Evolutionary conservation across 225 moss, liverwort and hornwort genomes (phyloP), one percentile per base, ranked within the genome.

Genomic region (Takakia lepidozioides): DNA sequence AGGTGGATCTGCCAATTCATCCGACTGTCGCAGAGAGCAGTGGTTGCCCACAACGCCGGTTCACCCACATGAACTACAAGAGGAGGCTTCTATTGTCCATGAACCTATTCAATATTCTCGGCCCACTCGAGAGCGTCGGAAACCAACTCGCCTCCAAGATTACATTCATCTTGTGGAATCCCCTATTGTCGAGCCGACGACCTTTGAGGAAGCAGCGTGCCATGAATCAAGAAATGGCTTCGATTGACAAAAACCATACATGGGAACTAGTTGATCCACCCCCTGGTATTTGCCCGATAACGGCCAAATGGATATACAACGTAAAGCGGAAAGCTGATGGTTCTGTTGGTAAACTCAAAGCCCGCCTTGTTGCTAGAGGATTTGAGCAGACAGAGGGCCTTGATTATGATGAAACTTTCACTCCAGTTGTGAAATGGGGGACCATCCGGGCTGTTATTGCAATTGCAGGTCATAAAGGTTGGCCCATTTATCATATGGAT

Each of bases 261-360:
- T 60, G 60, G 52, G 20, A 4, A 1, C 11, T 60, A 5, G 23
- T 17, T 1, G 2, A 13, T 2, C 16, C 42, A 24, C 39, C n/a
- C 54, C 1, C 2, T 9, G 2, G 52, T 26, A 0, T 17, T 21
- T n/a, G 7, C 3, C n/a, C n/a, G n/a, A 51, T 60, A n/a, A 23
- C 19, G 20, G 5, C 22, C 35, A 24, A 60, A 27, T 25, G 54
- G 39, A 51, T 38, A 21, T 1, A 49, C 39, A 60, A 52, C 19
- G 7, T 25, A 2, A 60, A 52, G 36, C 16, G n/a, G 1, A 32
- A 25, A 4, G 0, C 1, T 0, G 17, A 35, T 2, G 32, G 34
- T 13, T 3, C 5, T 0, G 29, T 2, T 0, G 26, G 58, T n/a
- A n/a, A n/a, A n/a, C n/a, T n/a, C n/a, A n/a, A n/a, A n/a, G n/a